A percentile compares a stretch with the other conserved stretches of the same genome.
Evolutionary conservation across 2,329 filamentous ascomycete species (phyloP).

Genomic region (Lecanoromycetidae sp.): DNA sequence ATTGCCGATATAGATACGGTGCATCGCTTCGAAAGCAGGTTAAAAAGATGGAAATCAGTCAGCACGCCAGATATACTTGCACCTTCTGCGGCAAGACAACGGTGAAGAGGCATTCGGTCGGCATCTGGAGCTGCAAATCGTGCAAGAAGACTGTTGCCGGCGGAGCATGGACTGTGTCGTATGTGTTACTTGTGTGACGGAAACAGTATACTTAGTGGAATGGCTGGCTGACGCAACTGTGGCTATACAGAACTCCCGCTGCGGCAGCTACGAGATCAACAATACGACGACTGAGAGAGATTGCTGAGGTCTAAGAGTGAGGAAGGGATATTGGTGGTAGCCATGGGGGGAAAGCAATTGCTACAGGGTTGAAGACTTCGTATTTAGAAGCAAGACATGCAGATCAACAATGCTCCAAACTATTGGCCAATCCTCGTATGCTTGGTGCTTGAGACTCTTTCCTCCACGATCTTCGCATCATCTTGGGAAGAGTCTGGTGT

Average conservation of each 20-base stretch:
- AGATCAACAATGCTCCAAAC: too few species aligned
- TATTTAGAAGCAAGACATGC: too few species aligned
- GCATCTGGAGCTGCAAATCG: slow-evolving; percentile 93
- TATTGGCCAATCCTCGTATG: too few species aligned
- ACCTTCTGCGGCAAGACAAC: slow-evolving; percentile 91
- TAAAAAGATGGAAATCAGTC: slow-evolving; percentile 99
- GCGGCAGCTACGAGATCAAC: slow-evolving; percentile 19
- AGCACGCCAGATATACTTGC: slow-evolving; percentile 95
- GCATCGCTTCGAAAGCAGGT: slow-evolving; percentile 98
- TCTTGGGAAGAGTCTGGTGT: too few species aligned
- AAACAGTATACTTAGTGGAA: background rate
- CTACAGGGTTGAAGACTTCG: too few species aligned
- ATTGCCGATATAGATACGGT: slow-evolving; percentile 58
- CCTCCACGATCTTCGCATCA: too few species aligned
- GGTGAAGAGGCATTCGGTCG: slow-evolving; percentile 80
- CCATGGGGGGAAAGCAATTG: too few species aligned
- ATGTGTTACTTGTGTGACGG: slow-evolving; percentile 40
- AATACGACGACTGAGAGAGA: slow-evolving; percentile 17
- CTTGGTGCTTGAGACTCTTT: too few species aligned
- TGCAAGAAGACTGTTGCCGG: slow-evolving; percentile 92
- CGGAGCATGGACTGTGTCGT: slow-evolving; percentile 94
- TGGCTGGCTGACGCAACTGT: background rate
- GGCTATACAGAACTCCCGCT: slow-evolving; percentile 15
- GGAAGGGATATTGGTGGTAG: background rate
- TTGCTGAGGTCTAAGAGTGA: slow-evolving; percentile 13